These are phyloP conservation scores for Serendipita sp. DNA, from an alignment of 768 basidiomycete species.

Conservation along the genomic window DNA sequence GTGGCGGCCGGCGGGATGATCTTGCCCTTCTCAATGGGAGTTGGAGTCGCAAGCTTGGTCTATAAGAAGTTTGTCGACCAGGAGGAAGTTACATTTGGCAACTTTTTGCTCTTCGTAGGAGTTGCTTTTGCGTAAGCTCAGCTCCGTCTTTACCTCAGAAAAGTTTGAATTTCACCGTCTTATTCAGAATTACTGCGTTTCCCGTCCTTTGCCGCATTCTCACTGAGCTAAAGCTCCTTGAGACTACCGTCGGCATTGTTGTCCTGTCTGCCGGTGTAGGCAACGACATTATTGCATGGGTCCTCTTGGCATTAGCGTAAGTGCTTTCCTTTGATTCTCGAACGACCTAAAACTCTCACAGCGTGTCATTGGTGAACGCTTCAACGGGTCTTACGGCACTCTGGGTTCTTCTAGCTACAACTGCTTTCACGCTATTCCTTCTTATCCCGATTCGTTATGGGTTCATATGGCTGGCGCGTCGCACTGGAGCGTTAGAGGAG, in stretches of 20 bases:
- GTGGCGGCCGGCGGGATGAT: conserved; percentile 56
- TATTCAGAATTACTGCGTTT: conserved; percentile 50
- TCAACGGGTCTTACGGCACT: conserved; percentile 57
- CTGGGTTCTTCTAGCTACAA: conserved; percentile 55
- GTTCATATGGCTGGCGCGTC: conserved; percentile 48
- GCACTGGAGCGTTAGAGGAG: conserved; percentile 56
- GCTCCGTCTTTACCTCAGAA: not conserved
- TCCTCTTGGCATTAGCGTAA: conserved; percentile 57
- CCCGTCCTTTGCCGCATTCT: conserved; percentile 66
- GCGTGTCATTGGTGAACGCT: conserved; percentile 69
- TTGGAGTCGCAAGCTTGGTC: conserved; percentile 49
- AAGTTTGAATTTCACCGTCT: not conserved
- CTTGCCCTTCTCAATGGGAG: conserved; percentile 69
- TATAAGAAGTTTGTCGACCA: conserved; percentile 51
- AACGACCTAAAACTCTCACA: not conserved
- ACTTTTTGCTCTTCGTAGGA: conserved; percentile 75
- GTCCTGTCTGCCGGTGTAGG: conserved; percentile 64
- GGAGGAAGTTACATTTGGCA: conserved; percentile 44
- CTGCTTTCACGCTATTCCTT: conserved; percentile 52
- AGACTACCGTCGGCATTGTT: conserved; percentile 72
- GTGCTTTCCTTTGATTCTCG: not conserved
- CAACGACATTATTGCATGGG: conserved; percentile 40
- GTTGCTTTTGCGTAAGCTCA: conserved; percentile 45
- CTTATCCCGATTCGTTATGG: conserved; percentile 47
- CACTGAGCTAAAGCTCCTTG: conserved; percentile 64